These are phyloP conservation scores for Gracilaria gracilis DNA, from an alignment of 23 red algal genomes.

Conservation along the genomic window DNA sequence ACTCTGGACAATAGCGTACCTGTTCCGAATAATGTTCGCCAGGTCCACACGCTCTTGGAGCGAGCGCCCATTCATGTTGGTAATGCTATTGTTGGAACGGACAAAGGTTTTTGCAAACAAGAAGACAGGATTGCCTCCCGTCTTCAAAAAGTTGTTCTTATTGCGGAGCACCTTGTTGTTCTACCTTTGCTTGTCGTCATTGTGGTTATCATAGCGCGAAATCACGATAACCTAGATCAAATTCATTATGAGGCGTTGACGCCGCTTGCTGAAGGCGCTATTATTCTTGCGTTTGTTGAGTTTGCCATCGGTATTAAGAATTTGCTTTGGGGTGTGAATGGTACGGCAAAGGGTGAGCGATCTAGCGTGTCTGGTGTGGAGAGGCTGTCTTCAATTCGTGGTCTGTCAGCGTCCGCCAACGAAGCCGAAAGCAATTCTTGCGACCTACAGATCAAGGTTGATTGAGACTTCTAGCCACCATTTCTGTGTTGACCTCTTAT, in stretches of 20 bases:
- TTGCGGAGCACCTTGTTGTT: constrained; percentile 54
- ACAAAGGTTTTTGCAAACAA: constrained; percentile 1
- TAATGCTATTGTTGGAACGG: constrained; percentile 44
- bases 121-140: constrained; percentile 13
- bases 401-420: background rate
- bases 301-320: constrained; percentile 46
- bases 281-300: constrained; percentile 46
- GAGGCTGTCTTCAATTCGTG: background rate
- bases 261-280: constrained; percentile 26
- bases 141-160: constrained; percentile 25
- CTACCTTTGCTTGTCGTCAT: constrained; percentile 40
- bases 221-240: constrained; percentile 34
- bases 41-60: constrained; percentile 5
- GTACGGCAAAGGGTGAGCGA: background rate
- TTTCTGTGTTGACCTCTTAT: background rate
- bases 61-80: constrained; percentile 13
- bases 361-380: background rate
- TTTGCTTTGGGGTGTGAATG: constrained; percentile 31
- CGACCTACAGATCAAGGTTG: background rate
- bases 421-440: background rate
- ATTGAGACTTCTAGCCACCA: background rate
- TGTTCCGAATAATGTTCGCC: background rate
- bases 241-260: constrained; percentile 7
- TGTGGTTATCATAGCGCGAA: constrained; percentile 11
- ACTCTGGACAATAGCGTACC: background rate